phyloP scores from a whole-genome alignment of 208 protist genomes.

The Leishmania tarentolae region DNA sequence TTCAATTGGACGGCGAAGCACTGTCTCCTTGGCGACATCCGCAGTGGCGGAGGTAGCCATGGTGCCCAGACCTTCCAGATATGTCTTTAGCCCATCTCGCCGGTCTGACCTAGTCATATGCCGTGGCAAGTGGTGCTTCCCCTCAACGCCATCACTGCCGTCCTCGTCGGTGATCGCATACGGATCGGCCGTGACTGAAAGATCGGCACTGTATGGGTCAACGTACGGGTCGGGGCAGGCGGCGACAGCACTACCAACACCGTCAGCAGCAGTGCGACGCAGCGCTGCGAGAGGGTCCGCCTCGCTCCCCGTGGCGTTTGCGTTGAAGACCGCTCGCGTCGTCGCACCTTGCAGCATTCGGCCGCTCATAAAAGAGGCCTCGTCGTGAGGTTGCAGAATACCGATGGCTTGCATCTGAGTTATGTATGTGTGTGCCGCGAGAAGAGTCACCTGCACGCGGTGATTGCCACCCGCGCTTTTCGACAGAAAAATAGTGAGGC shows the following conservation, averaged over 20 bases:
- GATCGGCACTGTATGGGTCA: conserved; percentile 1
- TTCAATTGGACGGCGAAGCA: conserved; percentile 43
- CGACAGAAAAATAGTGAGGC: conserved; percentile 54
- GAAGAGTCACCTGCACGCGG: conserved; percentile 43
- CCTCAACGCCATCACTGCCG: background rate
- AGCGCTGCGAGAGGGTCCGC: conserved; percentile 25
- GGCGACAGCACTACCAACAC: background rate
- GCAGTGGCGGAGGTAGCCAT: background rate
- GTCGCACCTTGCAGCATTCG: background rate
- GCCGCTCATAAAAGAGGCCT: background rate
- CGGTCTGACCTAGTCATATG: background rate
- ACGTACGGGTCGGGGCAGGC: conserved; percentile 33
- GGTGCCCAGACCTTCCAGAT: background rate
- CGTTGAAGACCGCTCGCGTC: background rate
- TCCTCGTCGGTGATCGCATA: conserved; percentile 15
- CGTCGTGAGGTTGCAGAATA: conserved; percentile 18
- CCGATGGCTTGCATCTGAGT: conserved; percentile 53
- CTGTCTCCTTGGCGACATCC: conserved; percentile 17
- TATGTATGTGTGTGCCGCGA: conserved; percentile 61
- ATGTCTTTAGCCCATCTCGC: background rate
- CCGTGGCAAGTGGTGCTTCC: background rate
- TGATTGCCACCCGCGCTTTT: conserved; percentile 63
- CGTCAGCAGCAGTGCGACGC: background rate
- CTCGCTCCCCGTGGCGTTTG: background rate
- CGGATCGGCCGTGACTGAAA: conserved; percentile 8